These are phyloP conservation scores for Plasmopara muralis DNA, from an alignment of 352 stramenopile genomes.

Conservation along the genomic window DNA sequence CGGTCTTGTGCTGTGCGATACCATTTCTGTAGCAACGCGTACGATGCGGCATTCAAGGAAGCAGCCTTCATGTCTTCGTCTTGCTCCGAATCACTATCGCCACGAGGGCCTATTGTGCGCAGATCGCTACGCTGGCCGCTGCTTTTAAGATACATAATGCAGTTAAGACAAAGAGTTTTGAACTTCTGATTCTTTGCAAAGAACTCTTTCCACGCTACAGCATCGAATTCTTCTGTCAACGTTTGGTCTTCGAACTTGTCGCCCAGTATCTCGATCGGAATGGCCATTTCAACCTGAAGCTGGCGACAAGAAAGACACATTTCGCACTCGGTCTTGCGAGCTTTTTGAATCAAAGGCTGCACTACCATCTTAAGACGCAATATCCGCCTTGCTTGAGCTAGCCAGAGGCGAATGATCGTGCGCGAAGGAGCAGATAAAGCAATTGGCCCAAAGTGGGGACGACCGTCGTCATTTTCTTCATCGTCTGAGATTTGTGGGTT, in stretches of 20 bases:
- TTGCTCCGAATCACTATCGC: constrained; percentile 10
- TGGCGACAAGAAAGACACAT: constrained; percentile 91
- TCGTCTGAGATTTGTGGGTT: constrained; percentile 93
- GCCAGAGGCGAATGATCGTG: constrained; percentile 90
- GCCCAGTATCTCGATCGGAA: constrained; percentile 88
- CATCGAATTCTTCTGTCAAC: constrained; percentile 87
- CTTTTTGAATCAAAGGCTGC: constrained; percentile 87
- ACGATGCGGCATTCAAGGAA: constrained; percentile 77
- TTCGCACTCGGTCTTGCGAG: constrained; percentile 90
- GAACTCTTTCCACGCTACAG: constrained; percentile 93
- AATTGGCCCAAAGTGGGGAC: constrained; percentile 85
- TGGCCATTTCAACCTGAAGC: constrained; percentile 92
- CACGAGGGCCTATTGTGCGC: constrained; percentile 16
- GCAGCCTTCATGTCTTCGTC: constrained; percentile 47
- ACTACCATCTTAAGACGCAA: constrained; percentile 84
- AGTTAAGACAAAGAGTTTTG: constrained; percentile 93
- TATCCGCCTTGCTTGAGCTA: constrained; percentile 77
- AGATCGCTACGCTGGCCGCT: constrained; percentile 20
- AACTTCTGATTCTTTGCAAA: constrained; percentile 92
- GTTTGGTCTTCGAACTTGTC: constrained; percentile 88
- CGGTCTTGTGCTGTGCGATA: constrained; percentile 86
- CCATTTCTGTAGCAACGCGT: constrained; percentile 89
- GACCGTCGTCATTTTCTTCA: constrained; percentile 82
- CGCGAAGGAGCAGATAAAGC: constrained; percentile 86
- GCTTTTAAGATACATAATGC: constrained; percentile 76